Conservation (phyloP, 2,329 filamentous ascomycete genomes). For the Epichloe sibirici region DNA sequence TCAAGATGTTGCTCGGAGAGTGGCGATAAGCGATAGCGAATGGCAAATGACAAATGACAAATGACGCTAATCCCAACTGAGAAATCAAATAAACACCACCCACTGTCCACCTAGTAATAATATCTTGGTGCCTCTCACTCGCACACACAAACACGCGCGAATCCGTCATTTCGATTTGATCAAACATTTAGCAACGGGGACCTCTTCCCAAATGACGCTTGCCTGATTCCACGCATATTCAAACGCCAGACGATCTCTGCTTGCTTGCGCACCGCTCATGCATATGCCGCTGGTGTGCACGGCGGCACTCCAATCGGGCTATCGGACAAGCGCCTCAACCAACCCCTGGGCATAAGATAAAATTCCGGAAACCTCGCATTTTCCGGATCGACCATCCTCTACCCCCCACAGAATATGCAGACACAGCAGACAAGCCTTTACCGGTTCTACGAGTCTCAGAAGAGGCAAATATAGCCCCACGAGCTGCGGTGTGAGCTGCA, state of each 20-base stretch:
- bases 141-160: background rate
- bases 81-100: conserved; percentile 7
- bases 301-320: background rate
- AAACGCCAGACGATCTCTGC: too few relatives aligned
- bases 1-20: conserved; percentile 1
- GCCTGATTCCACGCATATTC: background rate
- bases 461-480: background rate
- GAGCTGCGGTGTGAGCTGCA: background rate
- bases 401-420: background rate
- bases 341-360: background rate
- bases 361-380: too few relatives aligned
- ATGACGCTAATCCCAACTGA: conserved; percentile 2
- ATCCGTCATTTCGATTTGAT: background rate
- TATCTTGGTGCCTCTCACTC: too few relatives aligned
- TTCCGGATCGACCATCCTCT: background rate
- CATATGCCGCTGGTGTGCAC: background rate
- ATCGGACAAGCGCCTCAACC: background rate
- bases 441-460: background rate
- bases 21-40: background rate
- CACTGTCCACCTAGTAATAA: background rate
- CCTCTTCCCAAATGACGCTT: background rate
- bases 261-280: background rate
- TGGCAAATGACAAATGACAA: background rate
- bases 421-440: background rate
- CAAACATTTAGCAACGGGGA: background rate